Base-by-base conservation (phyloP, 805 yeast genomes). In the Torulaspora indica region DNA sequence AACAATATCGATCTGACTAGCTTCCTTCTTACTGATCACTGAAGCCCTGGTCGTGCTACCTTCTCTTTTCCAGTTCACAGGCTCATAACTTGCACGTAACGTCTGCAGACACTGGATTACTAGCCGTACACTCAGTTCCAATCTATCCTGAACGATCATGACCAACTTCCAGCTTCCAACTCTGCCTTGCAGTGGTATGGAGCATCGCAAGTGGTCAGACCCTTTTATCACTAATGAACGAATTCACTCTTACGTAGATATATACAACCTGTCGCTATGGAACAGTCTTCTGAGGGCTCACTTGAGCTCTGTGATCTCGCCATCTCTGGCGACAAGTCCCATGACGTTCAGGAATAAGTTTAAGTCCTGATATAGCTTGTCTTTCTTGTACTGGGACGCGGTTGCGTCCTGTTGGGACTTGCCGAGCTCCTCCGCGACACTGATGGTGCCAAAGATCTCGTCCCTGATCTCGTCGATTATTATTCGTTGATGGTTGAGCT, bases 391-490 rank as follows among this genome's bases (percentile, higher is more conserved):
- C 14, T 51, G 34, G 4, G 49, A 36, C 2, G 49, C 45, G 3
- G 52, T 69, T 42, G 75, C 72, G 33, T 76, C 72, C 40, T 76
- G 74, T 30, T 49, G 55, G 10, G 56, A 55, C 28, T 62, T 61
- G 33, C 60, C 60, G 43, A 70, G 61, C 35, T 58, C 60, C 68
- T 83, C 85, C 12, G 96, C 91, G 50, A 81, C 77, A 48, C 73
- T 78, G 77, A 89, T 85, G 8, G 87, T 84, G 25, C 91, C 93
- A 58, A 91, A 91, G 48, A 91, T 90, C 65, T 87, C 90, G 58
- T 86, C 93, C 69, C 97, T 79, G 22, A 88, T 89, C 63, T 88
- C 96, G 64, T 89, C 97, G 34, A 91, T 95, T 56, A 91, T 85
- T 49, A 87, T 79, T 70, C 96, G 78, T 74, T 91, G 97, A 61